phyloP scores from a whole-genome alignment of 495 filamentous ascomycete genomes.

The Beverwykella pulmonaria region DNA sequence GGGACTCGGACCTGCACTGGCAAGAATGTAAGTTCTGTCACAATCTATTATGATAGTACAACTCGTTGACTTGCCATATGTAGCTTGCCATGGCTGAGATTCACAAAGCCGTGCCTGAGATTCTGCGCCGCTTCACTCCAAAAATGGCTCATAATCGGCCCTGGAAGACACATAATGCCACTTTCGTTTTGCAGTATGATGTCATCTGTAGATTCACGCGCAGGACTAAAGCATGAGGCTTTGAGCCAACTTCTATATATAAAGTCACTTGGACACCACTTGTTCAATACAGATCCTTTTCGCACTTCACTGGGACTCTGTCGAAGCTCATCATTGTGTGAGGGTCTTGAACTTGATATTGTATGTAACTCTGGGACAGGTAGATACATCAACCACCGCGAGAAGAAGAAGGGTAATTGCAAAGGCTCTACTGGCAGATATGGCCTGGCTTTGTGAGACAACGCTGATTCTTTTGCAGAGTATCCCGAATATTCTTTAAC shows the following conservation, averaged over 20 bases:
- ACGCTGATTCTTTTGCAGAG: no score
- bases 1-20: constrained; percentile 18
- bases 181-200: not conserved
- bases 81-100: constrained; percentile 1
- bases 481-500: no score
- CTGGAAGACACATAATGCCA: constrained; percentile 1
- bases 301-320: not conserved
- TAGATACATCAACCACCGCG: no score
- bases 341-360: no score
- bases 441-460: no score
- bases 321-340: no score
- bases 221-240: not conserved
- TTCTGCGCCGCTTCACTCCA: not conserved
- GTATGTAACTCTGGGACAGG: no score
- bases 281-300: not conserved
- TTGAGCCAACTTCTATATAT: no score
- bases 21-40: not conserved
- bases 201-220: not conserved
- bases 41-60: no score
- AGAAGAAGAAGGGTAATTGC: no score
- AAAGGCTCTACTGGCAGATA: no score
- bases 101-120: not conserved
- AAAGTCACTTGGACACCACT: not conserved
- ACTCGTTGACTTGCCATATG: not conserved
- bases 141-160: not conserved